Evolutionary conservation across 768 basidiomycete species (phyloP), one percentile per base, ranked within the genome.

Genomic region (Russula earlei): DNA sequence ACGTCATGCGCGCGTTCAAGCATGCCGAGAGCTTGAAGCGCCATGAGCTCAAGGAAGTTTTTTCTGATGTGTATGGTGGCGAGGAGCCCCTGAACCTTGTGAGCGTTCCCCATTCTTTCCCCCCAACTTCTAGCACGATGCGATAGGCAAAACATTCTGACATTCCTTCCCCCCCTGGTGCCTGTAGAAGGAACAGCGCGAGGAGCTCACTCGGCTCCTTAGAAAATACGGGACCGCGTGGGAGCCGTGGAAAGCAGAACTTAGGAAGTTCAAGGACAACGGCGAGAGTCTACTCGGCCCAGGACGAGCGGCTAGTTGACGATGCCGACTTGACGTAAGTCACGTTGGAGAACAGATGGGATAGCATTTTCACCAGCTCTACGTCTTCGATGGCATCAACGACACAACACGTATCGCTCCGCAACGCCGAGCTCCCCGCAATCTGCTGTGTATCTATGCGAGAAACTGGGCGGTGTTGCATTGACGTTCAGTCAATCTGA

Each of bases 51-150:
- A 77, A 81, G 20, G 82, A 91, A 67, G 70, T 94, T 64, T 94
- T 94, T 68, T 84, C 79, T 8, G 91, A 95, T 60, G 83, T 95
- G 9, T 95, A 93, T 67, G 89, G 80, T 22, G 90, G 88, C 3
- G 82, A 89, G 61, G 79, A 85, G 65, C 88, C 87, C 1, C 88
- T 84, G 85, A 88, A 87, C 64, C 71, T 91, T 62, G 91, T 89
- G 66, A 66, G 90, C 76, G 45, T 45, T 24, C 41, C 48, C 25
- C 52, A 49, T 24, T 45, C 27, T 22, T 43, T 31, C 58, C 22
- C 44, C 31, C 36, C 55, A n/a, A 37, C 45, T 45, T 46, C 44
- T 19, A n/a, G 20, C 45, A 8, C 20, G 15, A 34, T 52, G 29
- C 25, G 34, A 29, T 43, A 33, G 53, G 41, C 38, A 36, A 33